Conservation (phyloP, 495 filamentous ascomycete genomes). For the Trichoderma gamsii region DNA sequence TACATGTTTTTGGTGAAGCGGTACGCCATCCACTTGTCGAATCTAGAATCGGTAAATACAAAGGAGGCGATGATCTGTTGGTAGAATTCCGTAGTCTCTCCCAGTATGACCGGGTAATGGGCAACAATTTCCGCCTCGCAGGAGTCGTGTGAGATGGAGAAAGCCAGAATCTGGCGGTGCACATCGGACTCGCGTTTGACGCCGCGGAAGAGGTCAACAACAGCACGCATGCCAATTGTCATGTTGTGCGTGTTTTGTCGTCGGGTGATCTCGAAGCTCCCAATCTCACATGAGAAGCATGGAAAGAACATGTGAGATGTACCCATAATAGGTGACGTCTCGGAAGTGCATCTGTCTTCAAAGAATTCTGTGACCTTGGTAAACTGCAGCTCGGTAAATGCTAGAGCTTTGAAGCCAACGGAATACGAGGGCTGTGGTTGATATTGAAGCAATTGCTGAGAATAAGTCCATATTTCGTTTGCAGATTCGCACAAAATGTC, state of each 20-base stretch:
- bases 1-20: conserved; percentile 35
- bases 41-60: conserved; percentile 14
- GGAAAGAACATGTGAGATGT: conserved; percentile 39
- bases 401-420: conserved; percentile 34
- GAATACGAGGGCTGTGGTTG: conserved; percentile 41
- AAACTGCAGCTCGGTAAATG: conserved; percentile 38
- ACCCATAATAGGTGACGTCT: conserved; percentile 31
- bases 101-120: conserved; percentile 30
- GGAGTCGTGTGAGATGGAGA: conserved; percentile 42
- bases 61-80: conserved; percentile 18
- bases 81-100: conserved; percentile 28
- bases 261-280: neutral
- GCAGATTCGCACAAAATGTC: conserved; percentile 33
- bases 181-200: conserved; percentile 35
- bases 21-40: conserved; percentile 21
- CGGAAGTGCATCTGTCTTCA: conserved; percentile 19
- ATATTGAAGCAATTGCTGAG: conserved; percentile 27
- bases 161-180: conserved; percentile 35
- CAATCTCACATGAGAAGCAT: conserved; percentile 35
- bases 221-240: conserved; percentile 30
- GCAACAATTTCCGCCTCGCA: conserved; percentile 31
- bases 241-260: conserved; percentile 22
- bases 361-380: conserved; percentile 33
- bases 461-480: conserved; percentile 39
- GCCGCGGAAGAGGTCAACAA: conserved; percentile 30